A percentile compares a stretch with the other conserved stretches of the same genome.
phyloP scores from a whole-genome alignment of 1,284 basidiomycete genomes.

The Puccinia horiana region DNA sequence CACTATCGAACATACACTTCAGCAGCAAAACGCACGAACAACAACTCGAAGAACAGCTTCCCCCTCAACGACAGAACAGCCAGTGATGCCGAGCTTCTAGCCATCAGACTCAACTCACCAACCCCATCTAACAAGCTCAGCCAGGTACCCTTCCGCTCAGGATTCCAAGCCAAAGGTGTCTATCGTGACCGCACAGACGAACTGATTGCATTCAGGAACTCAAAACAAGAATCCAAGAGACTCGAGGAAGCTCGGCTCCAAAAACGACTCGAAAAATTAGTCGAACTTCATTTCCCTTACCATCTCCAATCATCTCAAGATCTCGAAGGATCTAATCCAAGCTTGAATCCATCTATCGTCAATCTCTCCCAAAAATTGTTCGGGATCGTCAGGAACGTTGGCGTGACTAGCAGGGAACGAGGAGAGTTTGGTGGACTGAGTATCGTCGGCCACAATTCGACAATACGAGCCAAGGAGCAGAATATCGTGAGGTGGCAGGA shows the following conservation, averaged over 20 bases:
- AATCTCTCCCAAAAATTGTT: slow-evolving; percentile 1
- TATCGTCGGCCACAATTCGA: background rate
- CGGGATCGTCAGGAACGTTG: background rate
- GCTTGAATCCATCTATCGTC: background rate
- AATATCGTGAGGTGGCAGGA: slow-evolving; percentile 92
- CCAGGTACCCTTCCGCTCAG: background rate
- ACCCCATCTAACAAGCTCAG: background rate
- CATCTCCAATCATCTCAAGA: background rate
- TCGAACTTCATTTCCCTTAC: slow-evolving; percentile 30
- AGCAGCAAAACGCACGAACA: background rate
- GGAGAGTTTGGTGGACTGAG: background rate
- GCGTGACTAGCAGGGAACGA: background rate
- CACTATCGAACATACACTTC: background rate
- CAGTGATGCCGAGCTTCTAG: background rate
- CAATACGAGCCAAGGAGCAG: slow-evolving; percentile 66
- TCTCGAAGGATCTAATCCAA: background rate
- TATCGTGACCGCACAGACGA: slow-evolving; percentile 73
- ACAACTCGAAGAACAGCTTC: background rate
- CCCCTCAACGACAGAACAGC: background rate
- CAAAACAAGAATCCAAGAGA: slow-evolving; percentile 35
- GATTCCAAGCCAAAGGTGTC: slow-evolving; percentile 71
- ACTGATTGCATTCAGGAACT: slow-evolving; percentile 67
- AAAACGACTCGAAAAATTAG: slow-evolving; percentile 39
- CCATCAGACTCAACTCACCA: background rate
- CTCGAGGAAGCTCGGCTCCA: slow-evolving; percentile 38